Conservation (phyloP, 106 monocot genomes). For the Allium sativum region DNA sequence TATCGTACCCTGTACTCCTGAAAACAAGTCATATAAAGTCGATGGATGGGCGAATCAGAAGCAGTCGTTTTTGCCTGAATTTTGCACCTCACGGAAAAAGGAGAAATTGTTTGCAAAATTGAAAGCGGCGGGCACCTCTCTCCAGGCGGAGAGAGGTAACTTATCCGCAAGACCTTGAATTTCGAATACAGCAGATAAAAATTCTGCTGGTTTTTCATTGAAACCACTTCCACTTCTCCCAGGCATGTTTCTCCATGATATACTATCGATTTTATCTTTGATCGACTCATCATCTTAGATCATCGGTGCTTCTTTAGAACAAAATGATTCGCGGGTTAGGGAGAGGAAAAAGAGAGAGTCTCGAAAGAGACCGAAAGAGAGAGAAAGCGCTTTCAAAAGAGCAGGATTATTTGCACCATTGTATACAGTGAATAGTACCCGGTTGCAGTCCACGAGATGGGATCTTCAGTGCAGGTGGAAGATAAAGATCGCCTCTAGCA, state of each 20-base stretch:
- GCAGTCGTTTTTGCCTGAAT: constrained; percentile 29
- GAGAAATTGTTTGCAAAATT: constrained; percentile 55
- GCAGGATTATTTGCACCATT: too few relatives aligned
- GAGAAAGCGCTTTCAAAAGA: too few relatives aligned
- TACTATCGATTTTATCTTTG: constrained; percentile 6
- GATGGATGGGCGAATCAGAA: constrained; percentile 27
- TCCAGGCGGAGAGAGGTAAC: constrained; percentile 44
- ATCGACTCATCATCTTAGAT: too few relatives aligned
- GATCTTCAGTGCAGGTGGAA: too few relatives aligned
- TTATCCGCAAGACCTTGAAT: constrained; percentile 24
- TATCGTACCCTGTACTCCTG: constrained; percentile 29
- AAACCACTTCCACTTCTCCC: constrained; percentile 48
- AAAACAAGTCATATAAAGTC: constrained; percentile 53
- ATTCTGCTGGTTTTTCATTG: constrained; percentile 7
- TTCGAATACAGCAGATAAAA: background rate
- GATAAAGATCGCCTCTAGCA: too few relatives aligned
- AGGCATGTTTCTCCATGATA: constrained; percentile 40
- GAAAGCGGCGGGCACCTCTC: constrained; percentile 61
- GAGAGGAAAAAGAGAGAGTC: too few relatives aligned
- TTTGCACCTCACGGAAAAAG: constrained; percentile 57
- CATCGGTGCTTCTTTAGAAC: too few relatives aligned
- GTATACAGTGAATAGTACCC: too few relatives aligned
- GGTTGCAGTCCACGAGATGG: too few relatives aligned
- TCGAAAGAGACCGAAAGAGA: too few relatives aligned
- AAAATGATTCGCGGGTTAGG: too few relatives aligned